phyloP scores from a whole-genome alignment of 2,329 filamentous ascomycete genomes.

The Hypoxylon sp. region DNA sequence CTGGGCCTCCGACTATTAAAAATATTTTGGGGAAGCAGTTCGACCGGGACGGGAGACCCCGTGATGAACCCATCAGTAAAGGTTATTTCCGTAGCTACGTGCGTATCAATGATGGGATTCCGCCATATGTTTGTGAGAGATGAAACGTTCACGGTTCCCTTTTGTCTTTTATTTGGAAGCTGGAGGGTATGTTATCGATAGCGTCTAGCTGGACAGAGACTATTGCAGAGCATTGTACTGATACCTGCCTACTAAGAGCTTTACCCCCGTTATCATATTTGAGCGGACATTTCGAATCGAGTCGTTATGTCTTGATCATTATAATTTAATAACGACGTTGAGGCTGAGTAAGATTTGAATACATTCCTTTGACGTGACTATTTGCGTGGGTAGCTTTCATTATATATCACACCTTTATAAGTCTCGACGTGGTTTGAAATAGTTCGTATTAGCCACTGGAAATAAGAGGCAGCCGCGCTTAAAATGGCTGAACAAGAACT shows the following conservation, averaged over 20 bases:
- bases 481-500: too few species aligned
- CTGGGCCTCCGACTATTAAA: not conserved
- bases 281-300: not conserved
- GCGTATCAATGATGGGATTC: not conserved
- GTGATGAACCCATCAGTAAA: not conserved
- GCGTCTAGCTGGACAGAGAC: not conserved
- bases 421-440: too few species aligned
- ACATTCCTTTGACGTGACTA: too few species aligned
- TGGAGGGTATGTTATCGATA: not conserved
- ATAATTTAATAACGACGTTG: not conserved
- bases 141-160: not conserved
- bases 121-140: not conserved
- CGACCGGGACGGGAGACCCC: too few species aligned
- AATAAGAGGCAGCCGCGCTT: too few species aligned
- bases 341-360: not conserved
- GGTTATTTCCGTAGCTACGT: slow-evolving; percentile 4
- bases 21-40: not conserved
- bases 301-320: not conserved
- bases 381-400: too few species aligned
- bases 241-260: too few species aligned
- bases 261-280: too few species aligned
- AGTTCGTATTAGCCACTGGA: too few species aligned
- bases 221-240: not conserved
- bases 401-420: too few species aligned
- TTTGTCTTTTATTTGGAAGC: not conserved